Evolutionary conservation across 129 eudicot genomes (phyloP).

Genomic region (Helianthus tuberosus): DNA sequence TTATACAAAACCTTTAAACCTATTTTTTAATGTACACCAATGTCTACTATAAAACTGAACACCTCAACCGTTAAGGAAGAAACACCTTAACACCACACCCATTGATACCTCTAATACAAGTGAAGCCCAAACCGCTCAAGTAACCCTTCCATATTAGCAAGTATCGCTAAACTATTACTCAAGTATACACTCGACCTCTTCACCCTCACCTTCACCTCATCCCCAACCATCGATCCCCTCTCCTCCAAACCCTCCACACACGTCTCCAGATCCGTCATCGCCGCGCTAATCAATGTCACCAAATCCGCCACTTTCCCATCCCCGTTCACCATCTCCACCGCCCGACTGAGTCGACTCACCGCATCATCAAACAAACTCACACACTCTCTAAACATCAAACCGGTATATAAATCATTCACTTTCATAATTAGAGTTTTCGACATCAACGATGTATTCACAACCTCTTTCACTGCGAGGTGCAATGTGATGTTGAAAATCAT

Average conservation of each 20-base stretch:
- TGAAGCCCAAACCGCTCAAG: slow-evolving; percentile 43
- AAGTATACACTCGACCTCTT: slow-evolving; percentile 52
- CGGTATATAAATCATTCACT: slow-evolving; percentile 39
- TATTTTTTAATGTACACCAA: too few relatives aligned
- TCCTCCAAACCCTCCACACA: slow-evolving; percentile 77
- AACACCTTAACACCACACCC: too few relatives aligned
- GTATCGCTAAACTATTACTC: slow-evolving; percentile 79
- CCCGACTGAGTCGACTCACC: slow-evolving; percentile 59
- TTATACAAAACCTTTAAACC: too few relatives aligned
- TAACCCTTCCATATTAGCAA: slow-evolving; percentile 44
- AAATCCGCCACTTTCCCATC: slow-evolving; percentile 44
- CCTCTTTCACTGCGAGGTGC: slow-evolving; percentile 30
- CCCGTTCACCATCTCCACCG: slow-evolving; percentile 44
- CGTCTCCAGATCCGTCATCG: slow-evolving; percentile 71
- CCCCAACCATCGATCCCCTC: slow-evolving; percentile 56
- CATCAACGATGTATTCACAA: slow-evolving; percentile 46
- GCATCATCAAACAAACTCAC: slow-evolving; percentile 66
- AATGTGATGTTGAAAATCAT: slow-evolving; percentile 59
- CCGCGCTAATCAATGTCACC: slow-evolving; percentile 76
- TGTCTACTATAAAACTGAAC: too few relatives aligned
- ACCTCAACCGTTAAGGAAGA: too few relatives aligned
- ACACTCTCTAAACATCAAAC: slow-evolving; percentile 64
- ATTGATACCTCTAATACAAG: slow-evolving; percentile 19
- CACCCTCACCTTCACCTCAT: slow-evolving; percentile 55
- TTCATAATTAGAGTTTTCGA: slow-evolving; percentile 42